These are phyloP conservation scores for Chalciporus sphaerocephalus DNA, from an alignment of 768 basidiomycete species.

Conservation along the genomic window DNA sequence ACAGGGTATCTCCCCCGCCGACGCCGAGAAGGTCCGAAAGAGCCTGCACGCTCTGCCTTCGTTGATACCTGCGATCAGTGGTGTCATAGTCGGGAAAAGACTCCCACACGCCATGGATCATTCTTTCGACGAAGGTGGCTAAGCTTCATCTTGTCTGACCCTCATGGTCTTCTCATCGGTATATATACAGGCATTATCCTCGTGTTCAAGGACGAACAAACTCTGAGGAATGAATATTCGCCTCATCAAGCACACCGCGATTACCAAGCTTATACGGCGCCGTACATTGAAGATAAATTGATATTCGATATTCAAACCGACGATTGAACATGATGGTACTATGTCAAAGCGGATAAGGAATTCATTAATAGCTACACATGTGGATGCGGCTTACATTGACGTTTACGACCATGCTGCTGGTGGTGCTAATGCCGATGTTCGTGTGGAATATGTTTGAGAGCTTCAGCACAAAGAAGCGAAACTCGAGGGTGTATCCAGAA, in stretches of 20 bases:
- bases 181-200: slow-evolving; percentile 18
- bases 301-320: slow-evolving; percentile 22
- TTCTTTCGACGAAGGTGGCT: slow-evolving; percentile 22
- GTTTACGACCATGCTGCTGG: no score
- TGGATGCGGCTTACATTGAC: slow-evolving; percentile 6
- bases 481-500: no score
- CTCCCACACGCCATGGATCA: slow-evolving; percentile 19
- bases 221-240: slow-evolving; percentile 8
- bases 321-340: slow-evolving; percentile 5
- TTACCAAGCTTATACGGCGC: slow-evolving; percentile 2
- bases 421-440: no score
- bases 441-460: no score
- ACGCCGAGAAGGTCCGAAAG: slow-evolving; percentile 2
- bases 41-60: slow-evolving; percentile 10
- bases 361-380: neutral
- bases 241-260: slow-evolving; percentile 15
- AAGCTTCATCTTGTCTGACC: no score
- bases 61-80: slow-evolving; percentile 17
- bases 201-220: slow-evolving; percentile 17
- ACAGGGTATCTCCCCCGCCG: slow-evolving; percentile 8
- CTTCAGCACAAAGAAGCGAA: no score
- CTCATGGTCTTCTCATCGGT: neutral
- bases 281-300: slow-evolving; percentile 18
- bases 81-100: slow-evolving; percentile 10
- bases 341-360: neutral